A percentile compares a stretch with the other conserved stretches of the same genome.
These are phyloP conservation scores for Trichoderma simmonsii DNA, from an alignment of 2,329 filamentous ascomycete genomes.

Conservation along the genomic window DNA sequence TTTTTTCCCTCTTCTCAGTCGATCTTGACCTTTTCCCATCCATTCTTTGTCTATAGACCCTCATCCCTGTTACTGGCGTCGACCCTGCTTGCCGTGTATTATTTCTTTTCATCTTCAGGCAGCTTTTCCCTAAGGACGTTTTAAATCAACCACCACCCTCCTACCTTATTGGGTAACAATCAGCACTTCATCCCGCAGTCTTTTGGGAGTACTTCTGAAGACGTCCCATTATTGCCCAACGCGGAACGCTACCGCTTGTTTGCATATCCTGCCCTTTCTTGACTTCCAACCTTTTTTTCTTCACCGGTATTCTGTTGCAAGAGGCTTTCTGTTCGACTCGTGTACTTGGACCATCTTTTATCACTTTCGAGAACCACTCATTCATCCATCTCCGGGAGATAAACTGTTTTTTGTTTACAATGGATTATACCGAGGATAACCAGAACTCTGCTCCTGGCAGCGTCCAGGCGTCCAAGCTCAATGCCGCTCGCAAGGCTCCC, in stretches of 20 bases:
- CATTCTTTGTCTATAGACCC: neutral
- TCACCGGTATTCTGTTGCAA: neutral
- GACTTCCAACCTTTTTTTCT: neutral
- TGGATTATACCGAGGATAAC: slow-evolving; percentile 51
- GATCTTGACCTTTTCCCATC: slow-evolving; percentile 7
- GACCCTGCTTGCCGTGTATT: slow-evolving; percentile 11
- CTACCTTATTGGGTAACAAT: neutral
- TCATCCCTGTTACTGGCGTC: neutral
- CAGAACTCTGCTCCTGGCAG: slow-evolving; percentile 67
- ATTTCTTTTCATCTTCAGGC: neutral
- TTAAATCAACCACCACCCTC: neutral
- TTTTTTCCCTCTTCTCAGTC: slow-evolving; percentile 1
- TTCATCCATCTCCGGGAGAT: neutral
- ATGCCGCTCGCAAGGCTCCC: slow-evolving; percentile 52
- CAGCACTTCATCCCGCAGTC: neutral
- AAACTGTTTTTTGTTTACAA: slow-evolving; percentile 22
- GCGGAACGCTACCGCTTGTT: slow-evolving; percentile 15
- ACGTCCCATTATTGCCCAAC: slow-evolving; percentile 11
- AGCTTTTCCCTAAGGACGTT: neutral
- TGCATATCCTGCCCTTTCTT: neutral
- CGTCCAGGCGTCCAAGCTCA: slow-evolving; percentile 60
- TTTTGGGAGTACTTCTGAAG: neutral
- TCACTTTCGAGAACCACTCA: neutral
- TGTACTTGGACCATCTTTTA: neutral
- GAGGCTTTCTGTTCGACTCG: neutral